These are phyloP conservation scores for Boechera retrofracta DNA, from an alignment of 345 rosid genomes.

Conservation along the genomic window DNA sequence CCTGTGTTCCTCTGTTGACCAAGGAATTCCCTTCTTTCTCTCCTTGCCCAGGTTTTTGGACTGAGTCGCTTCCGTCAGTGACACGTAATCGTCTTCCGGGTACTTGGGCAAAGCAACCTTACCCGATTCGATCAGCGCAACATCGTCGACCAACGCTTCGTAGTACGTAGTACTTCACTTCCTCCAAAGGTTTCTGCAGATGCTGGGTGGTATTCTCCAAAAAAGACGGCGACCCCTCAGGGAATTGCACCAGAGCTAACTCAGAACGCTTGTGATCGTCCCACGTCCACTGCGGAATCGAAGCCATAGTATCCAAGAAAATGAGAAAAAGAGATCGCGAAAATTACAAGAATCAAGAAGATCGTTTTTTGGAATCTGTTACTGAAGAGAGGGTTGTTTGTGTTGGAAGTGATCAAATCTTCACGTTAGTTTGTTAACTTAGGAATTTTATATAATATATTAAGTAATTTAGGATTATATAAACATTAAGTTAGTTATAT, in stretches of 20 bases:
- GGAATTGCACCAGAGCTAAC: constrained; percentile 45
- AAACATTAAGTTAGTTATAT: no score
- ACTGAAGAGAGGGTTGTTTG: no score
- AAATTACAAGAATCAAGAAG: no score
- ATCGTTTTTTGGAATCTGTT: no score
- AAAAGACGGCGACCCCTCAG: constrained; percentile 52
- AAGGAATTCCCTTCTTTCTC: constrained; percentile 59
- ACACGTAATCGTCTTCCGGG: background rate
- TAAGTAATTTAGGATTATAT: no score
- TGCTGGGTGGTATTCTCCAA: constrained; percentile 43
- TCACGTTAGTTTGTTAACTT: no score
- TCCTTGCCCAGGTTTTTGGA: background rate
- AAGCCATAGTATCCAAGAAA: background rate
- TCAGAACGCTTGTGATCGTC: constrained; percentile 45
- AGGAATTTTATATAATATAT: no score
- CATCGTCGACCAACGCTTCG: constrained; percentile 53
- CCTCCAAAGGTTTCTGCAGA: constrained; percentile 44
- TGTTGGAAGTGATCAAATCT: no score
- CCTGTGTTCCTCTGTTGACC: constrained; percentile 21
- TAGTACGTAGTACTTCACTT: constrained; percentile 61
- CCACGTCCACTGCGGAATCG: background rate
- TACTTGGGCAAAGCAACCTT: constrained; percentile 50
- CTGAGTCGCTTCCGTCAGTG: background rate
- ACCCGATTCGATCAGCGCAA: constrained; percentile 61
- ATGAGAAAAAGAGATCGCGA: no score